These are phyloP conservation scores for Phytophthora litchii DNA, from an alignment of 352 stramenopile genomes.

Conservation along the genomic window DNA sequence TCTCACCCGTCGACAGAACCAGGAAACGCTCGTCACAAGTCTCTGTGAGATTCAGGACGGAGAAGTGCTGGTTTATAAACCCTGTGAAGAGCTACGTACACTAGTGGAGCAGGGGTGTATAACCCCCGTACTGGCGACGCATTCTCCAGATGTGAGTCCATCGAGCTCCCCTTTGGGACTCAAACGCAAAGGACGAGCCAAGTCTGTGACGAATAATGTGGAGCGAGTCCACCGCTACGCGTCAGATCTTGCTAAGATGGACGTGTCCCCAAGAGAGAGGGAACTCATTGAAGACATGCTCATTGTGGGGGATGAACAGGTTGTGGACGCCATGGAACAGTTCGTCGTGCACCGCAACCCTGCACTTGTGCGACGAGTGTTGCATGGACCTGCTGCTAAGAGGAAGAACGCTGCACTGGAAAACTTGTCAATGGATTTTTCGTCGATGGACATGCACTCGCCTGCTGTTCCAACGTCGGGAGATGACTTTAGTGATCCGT, in stretches of 20 bases:
- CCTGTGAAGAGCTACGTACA: slow-evolving; percentile 73
- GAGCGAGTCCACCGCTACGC: slow-evolving; percentile 75
- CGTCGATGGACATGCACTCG: slow-evolving; percentile 55
- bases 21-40: slow-evolving; percentile 51
- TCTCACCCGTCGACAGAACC: slow-evolving; percentile 45
- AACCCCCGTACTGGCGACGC: slow-evolving; percentile 52
- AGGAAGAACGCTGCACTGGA: slow-evolving; percentile 47
- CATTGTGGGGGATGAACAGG: slow-evolving; percentile 72
- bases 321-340: slow-evolving; percentile 83
- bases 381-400: slow-evolving; percentile 47
- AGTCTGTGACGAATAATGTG: slow-evolving; percentile 72
- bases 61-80: slow-evolving; percentile 74
- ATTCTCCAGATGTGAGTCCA: slow-evolving; percentile 28
- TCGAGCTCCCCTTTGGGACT: slow-evolving; percentile 55
- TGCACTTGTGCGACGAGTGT: slow-evolving; percentile 50
- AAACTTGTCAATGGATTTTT: slow-evolving; percentile 59
- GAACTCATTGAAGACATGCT: slow-evolving; percentile 75
- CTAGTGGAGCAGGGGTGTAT: slow-evolving; percentile 77
- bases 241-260: slow-evolving; percentile 67
- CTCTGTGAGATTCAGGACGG: slow-evolving; percentile 56
- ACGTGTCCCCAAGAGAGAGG: slow-evolving; percentile 65
- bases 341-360: slow-evolving; percentile 66
- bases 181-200: slow-evolving; percentile 74
- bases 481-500: slow-evolving; percentile 44
- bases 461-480: slow-evolving; percentile 28